Conservation (phyloP, 2,329 filamentous ascomycete genomes). For the Chaetomium strumarium region DNA sequence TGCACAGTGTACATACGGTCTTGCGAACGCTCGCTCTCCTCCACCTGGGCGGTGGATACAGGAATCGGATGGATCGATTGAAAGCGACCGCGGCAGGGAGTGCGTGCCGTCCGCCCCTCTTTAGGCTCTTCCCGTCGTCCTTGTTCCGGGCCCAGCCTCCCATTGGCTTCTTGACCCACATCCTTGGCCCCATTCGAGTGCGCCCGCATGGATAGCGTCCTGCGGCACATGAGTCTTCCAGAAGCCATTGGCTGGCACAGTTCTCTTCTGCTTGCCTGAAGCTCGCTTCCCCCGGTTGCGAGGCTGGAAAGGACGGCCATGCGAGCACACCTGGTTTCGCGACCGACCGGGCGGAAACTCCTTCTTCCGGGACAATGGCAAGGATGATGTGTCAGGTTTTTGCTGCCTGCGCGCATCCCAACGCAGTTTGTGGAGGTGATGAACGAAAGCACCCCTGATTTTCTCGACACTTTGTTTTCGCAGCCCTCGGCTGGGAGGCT, state of each 20-base stretch:
- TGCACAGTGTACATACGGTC: not conserved
- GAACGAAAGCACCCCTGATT: too few relatives aligned
- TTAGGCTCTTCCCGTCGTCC: constrained; percentile 29
- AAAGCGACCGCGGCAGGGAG: constrained; percentile 19
- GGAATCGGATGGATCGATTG: constrained; percentile 21
- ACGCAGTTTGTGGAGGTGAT: too few relatives aligned
- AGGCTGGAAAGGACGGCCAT: not conserved
- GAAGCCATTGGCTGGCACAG: constrained; percentile 7
- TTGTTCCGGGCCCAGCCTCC: constrained; percentile 18
- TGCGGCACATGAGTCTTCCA: constrained; percentile 4
- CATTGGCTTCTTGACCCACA: constrained; percentile 15
- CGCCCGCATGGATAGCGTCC: constrained; percentile 9
- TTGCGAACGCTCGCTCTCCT: too few relatives aligned
- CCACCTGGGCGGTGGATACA: constrained; percentile 7
- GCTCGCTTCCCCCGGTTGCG: constrained; percentile 2
- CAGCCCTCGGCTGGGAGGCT: too few relatives aligned
- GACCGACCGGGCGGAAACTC: not conserved
- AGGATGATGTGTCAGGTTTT: too few relatives aligned
- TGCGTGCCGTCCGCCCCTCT: constrained; percentile 24
- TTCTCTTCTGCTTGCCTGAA: not conserved
- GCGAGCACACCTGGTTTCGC: not conserved
- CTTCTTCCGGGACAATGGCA: not conserved
- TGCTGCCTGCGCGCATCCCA: too few relatives aligned
- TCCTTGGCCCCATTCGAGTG: constrained; percentile 8
- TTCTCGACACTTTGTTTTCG: too few relatives aligned